Percentiles rank a stretch among this genome's conserved stretches.
These are phyloP conservation scores for Chrysoporthe cubensis DNA, from an alignment of 2,329 filamentous ascomycete species.

Conservation along the genomic window DNA sequence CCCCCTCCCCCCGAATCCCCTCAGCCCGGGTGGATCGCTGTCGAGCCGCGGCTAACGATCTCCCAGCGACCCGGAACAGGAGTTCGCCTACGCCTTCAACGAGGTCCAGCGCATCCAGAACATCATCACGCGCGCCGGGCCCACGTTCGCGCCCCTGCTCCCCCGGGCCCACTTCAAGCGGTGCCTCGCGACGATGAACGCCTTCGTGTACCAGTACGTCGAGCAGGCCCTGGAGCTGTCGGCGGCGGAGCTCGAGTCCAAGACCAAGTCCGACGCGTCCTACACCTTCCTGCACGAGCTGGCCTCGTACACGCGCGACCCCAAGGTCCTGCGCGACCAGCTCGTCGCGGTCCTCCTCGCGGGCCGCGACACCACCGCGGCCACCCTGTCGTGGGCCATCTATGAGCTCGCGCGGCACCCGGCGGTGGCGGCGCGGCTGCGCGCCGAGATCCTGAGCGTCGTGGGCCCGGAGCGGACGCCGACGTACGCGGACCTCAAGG, in stretches of 20 bases:
- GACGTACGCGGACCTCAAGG: slow-evolving; percentile 67
- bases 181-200: slow-evolving; percentile 70
- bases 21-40: background rate
- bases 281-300: slow-evolving; percentile 90
- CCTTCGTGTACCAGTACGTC: slow-evolving; percentile 79
- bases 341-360: slow-evolving; percentile 81
- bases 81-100: slow-evolving; percentile 81
- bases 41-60: background rate
- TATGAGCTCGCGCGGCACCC: slow-evolving; percentile 81
- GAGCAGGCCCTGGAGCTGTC: slow-evolving; percentile 71
- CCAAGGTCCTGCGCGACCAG: slow-evolving; percentile 78
- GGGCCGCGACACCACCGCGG: slow-evolving; percentile 85
- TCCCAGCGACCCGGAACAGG: slow-evolving; percentile 57
- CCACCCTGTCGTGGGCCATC: slow-evolving; percentile 77
- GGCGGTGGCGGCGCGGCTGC: slow-evolving; percentile 66
- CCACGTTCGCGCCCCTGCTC: slow-evolving; percentile 62
- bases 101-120: slow-evolving; percentile 78
- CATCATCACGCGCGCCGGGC: slow-evolving; percentile 66
- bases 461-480: slow-evolving; percentile 67
- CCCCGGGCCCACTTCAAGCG: slow-evolving; percentile 66
- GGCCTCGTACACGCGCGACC: slow-evolving; percentile 75
- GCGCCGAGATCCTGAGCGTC: slow-evolving; percentile 69
- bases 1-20: background rate
- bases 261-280: slow-evolving; percentile 69
- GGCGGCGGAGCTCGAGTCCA: slow-evolving; percentile 72